Evolutionary conservation across 1,284 basidiomycete species (phyloP).

Genomic region (Cryptococcus hybrid): DNA sequence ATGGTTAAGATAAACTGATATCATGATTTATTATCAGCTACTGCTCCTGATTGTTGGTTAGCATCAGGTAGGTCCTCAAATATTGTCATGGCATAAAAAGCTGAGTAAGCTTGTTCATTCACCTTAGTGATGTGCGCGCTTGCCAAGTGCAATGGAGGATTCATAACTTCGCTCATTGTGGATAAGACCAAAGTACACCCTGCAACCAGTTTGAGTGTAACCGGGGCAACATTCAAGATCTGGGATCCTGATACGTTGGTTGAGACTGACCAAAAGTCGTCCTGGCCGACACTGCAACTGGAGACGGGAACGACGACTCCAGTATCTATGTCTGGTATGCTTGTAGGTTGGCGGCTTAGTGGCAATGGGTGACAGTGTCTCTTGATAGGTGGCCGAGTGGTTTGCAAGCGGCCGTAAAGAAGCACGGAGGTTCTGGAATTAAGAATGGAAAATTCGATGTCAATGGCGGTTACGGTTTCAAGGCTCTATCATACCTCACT

Average conservation of each 20-base stretch:
- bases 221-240: not conserved
- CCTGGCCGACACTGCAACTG: not conserved
- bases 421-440: not conserved
- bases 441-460: not conserved
- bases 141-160: not conserved
- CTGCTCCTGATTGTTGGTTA: not conserved
- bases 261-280: not conserved
- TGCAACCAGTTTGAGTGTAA: not conserved
- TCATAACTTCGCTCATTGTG: not conserved
- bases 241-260: not conserved
- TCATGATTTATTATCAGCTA: not conserved
- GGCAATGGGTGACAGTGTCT: not conserved
- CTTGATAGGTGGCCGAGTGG: not conserved
- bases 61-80: not conserved
- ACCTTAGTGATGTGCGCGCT: not conserved
- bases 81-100: not conserved
- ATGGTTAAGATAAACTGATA: not conserved
- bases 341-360: not conserved
- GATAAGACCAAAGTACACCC: not conserved
- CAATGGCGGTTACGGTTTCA: not conserved
- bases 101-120: not conserved
- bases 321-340: not conserved
- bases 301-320: not conserved
- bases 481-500: not conserved
- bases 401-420: not conserved